Evolutionary conservation across 371 early-diverging fungal species (phyloP).

Genomic region (Actinomortierella wolfii): DNA sequence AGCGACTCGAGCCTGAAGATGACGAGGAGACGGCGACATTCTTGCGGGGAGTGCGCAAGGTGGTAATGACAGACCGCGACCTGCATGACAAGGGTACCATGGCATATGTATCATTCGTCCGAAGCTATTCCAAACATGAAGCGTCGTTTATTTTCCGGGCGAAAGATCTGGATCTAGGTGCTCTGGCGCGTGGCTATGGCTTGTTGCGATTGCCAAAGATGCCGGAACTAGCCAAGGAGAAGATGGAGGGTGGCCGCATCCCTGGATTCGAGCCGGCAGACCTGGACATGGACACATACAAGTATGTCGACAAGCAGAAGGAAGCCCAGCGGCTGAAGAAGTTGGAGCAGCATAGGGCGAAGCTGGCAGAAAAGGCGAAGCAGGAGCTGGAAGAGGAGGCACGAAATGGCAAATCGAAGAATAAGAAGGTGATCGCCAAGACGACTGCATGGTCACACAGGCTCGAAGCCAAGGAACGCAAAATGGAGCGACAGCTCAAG

Average conservation of each 20-base stretch:
- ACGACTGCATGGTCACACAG: conserved; percentile 77
- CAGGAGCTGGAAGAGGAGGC: conserved; percentile 26
- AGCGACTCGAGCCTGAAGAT: conserved; percentile 41
- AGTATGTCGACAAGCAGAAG: conserved; percentile 72
- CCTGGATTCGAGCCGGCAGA: conserved; percentile 51
- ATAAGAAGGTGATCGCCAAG: conserved; percentile 36
- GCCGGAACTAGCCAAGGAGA: conserved; percentile 84
- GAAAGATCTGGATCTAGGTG: conserved; percentile 81
- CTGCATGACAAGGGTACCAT: conserved; percentile 73
- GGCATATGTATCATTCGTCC: conserved; percentile 91
- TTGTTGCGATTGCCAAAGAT: conserved; percentile 86
- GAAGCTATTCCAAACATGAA: conserved; percentile 92
- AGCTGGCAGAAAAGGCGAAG: conserved; percentile 39
- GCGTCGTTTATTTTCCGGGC: conserved; percentile 89
- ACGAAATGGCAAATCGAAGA: conserved; percentile 10
- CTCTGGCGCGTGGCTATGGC: conserved; percentile 77
- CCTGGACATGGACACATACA: conserved; percentile 60
- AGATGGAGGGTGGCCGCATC: conserved; percentile 35
- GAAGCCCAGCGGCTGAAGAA: conserved; percentile 78
- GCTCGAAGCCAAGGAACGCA: conserved; percentile 65
- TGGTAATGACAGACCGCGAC: conserved; percentile 74
- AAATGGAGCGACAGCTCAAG: conserved; percentile 70
- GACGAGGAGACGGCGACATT: conserved; percentile 56
- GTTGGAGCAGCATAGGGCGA: conserved; percentile 52
- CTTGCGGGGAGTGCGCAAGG: conserved; percentile 52